Evolutionary conservation across 768 basidiomycete genomes (phyloP), one percentile per base, ranked within the genome.

Genomic region (Suillus occidentalis): DNA sequence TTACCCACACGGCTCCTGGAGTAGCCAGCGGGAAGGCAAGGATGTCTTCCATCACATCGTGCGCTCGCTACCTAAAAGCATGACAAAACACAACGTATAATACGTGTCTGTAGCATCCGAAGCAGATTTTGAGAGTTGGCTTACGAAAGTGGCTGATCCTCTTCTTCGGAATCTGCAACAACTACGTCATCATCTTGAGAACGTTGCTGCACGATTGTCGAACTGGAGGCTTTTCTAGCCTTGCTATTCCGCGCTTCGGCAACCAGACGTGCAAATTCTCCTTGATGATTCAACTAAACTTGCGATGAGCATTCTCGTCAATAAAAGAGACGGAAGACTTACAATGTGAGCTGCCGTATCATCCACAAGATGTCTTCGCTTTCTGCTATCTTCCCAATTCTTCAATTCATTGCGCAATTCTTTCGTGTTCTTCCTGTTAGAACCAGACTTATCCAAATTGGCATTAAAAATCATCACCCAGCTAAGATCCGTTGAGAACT

Each of bases 391-490:
- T 67, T 90, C 89, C 87, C 87, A 88, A 68, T 74, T 76, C 67
- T 78, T 83, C 71, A 91, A 70, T 40, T 89, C 88, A 49, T 70
- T 71, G 49, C 81, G 79, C 16, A 91, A 79, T 42, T 83, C 82
- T 1, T 72, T 65, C 62, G 79, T 72, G 20, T 78, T 79, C 70
- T 84, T 85, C 36, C 88, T 81, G 53, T 82, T 77, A 20, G 68
- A 58, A 2, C 67, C 60, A 22, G 80, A 80, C 67, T 83, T 84
- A 75, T 92, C 90, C 10, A 90, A 78, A 71, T 91, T 92, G 36
- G 89, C 85, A 66, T 92, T 92, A 68, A 82, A 87, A 49, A 88
- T 72, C 76, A 86, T 86, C 0, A 89, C 82, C 89, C 89, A 92
- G 67, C 90, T 91, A 20, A 36, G 56, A 37, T 25, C 59, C 36